Percentiles rank a stretch among this genome's conserved stretches.
Evolutionary conservation across 139 green algal species (phyloP).

Genomic region (Dunaliella sp.): DNA sequence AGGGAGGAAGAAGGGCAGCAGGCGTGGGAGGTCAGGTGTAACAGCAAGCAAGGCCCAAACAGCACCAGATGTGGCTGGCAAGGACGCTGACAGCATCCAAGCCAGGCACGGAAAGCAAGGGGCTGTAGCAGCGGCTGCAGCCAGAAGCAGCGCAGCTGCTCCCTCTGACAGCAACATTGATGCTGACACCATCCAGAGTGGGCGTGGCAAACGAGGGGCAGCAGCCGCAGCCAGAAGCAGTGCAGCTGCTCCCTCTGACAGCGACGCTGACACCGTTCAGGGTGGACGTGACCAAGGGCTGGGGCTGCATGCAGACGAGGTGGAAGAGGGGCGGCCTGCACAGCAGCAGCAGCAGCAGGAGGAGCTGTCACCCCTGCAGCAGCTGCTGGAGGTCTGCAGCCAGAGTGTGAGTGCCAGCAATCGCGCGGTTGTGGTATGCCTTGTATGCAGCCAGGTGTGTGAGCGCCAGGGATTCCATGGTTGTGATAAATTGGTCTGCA

Average conservation of each 20-base stretch:
- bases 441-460: too few species aligned
- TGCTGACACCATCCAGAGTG: too few species aligned
- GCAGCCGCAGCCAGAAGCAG: background rate
- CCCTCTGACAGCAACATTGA: too few species aligned
- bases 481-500: too few species aligned
- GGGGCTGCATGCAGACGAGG: background rate
- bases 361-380: conserved; percentile 52
- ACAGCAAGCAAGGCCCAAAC: too few species aligned
- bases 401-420: conserved; percentile 58
- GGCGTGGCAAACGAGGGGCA: background rate
- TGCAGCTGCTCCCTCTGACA: background rate
- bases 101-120: background rate
- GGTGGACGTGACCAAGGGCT: background rate
- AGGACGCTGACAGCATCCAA: too few species aligned
- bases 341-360: background rate
- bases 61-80: too few species aligned
- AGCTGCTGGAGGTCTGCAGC: conserved; percentile 67
- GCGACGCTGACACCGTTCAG: background rate
- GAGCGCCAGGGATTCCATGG: too few species aligned
- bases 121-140: background rate
- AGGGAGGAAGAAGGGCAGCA: too few species aligned
- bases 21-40: background rate
- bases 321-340: background rate
- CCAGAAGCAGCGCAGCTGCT: background rate
- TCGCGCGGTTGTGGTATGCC: too few species aligned